Conservation (phyloP, 1,284 basidiomycete species). For the Mycocalia duriaeana region DNA sequence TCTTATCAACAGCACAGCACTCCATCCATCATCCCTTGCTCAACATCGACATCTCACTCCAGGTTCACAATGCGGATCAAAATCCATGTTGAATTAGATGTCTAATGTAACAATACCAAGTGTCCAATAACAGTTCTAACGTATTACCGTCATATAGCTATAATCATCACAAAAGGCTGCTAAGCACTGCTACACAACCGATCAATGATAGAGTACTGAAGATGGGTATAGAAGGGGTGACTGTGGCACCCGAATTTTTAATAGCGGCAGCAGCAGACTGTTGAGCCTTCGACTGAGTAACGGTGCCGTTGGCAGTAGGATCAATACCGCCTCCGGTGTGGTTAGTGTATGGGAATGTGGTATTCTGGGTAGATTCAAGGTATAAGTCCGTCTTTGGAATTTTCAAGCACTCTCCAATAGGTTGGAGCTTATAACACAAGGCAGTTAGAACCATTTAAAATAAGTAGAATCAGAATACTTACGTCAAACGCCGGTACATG, state of each 20-base stretch:
- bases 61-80: no score
- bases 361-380: slow-evolving; percentile 58
- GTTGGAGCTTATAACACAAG: slow-evolving; percentile 40
- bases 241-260: background rate
- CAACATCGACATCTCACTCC: no score
- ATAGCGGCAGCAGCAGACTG: background rate
- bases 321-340: slow-evolving; percentile 24
- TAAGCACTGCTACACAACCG: no score
- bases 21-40: no score
- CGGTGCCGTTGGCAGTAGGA: slow-evolving; percentile 30
- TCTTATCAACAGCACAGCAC: no score
- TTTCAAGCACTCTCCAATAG: slow-evolving; percentile 60
- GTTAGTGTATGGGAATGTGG: slow-evolving; percentile 46
- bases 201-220: background rate
- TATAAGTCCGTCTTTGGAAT: slow-evolving; percentile 56
- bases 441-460: background rate
- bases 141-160: no score
- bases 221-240: background rate
- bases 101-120: no score
- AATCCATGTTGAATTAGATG: no score
- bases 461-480: slow-evolving; percentile 13
- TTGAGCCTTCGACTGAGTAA: slow-evolving; percentile 13
- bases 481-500: slow-evolving; percentile 62
- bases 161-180: no score
- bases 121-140: no score